These are phyloP conservation scores for Stereum hirsutum DNA, from an alignment of 1,284 basidiomycete species.

Conservation along the genomic window DNA sequence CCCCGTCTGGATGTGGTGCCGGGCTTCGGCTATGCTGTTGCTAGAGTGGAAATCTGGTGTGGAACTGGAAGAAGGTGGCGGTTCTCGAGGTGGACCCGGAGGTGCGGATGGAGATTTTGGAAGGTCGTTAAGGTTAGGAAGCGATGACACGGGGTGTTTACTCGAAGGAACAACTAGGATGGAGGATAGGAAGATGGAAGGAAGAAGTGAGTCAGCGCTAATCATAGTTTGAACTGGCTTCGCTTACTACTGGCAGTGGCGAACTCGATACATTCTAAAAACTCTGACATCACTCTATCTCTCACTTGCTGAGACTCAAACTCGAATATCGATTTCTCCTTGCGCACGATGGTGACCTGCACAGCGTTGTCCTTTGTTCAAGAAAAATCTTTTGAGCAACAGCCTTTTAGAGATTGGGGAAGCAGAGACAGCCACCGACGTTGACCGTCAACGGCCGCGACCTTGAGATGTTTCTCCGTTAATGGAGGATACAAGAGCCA, in stretches of 20 bases:
- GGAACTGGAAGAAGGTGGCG: slow-evolving; percentile 12
- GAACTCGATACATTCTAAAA: slow-evolving; percentile 81
- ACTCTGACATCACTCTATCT: slow-evolving; percentile 63
- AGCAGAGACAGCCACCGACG: too few species aligned
- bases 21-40: slow-evolving; percentile 8
- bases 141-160: slow-evolving; percentile 44
- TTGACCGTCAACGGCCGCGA: slow-evolving; percentile 52
- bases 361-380: slow-evolving; percentile 74
- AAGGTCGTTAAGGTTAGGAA: slow-evolving; percentile 11
- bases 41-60: slow-evolving; percentile 10
- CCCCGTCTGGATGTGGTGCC: slow-evolving; percentile 8
- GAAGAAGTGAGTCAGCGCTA: neutral
- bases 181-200: too few species aligned
- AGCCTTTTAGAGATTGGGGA: too few species aligned
- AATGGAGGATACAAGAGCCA: slow-evolving; percentile 94
- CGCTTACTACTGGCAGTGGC: slow-evolving; percentile 66
- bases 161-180: slow-evolving; percentile 8
- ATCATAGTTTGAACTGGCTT: slow-evolving; percentile 6
- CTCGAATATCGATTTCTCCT: slow-evolving; percentile 74
- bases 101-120: slow-evolving; percentile 15
- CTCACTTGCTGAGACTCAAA: slow-evolving; percentile 54
- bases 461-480: slow-evolving; percentile 85
- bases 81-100: slow-evolving; percentile 7
- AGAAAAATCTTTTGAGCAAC: too few species aligned
- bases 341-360: slow-evolving; percentile 80